Percentiles rank a stretch among this genome's conserved stretches.
Evolutionary conservation across 2,329 filamentous ascomycete genomes (phyloP).

Genomic region (Cladosporium velox): DNA sequence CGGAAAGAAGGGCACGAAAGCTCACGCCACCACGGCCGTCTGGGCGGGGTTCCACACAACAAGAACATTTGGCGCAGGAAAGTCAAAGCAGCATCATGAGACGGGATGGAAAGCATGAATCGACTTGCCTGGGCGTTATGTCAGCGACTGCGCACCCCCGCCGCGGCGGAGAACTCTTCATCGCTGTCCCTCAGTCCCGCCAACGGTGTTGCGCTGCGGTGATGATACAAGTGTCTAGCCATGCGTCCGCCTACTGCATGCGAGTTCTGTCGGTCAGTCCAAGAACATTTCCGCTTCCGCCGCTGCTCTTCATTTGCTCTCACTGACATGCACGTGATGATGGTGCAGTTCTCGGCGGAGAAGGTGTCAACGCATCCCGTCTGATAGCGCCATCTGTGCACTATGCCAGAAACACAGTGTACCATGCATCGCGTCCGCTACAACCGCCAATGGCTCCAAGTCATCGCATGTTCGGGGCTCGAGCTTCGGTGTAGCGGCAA

Average conservation of each 20-base stretch:
- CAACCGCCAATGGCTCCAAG: neutral
- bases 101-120: neutral
- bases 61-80: neutral
- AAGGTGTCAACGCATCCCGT: constrained; percentile 14
- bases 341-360: constrained; percentile 14
- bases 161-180: constrained; percentile 7
- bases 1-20: neutral
- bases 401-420: constrained; percentile 19
- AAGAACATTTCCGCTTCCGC: neutral
- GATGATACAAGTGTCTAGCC: neutral
- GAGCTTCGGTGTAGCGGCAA: constrained; percentile 10
- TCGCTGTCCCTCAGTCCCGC: neutral
- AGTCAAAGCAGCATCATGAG: neutral
- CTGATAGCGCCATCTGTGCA: constrained; percentile 16
- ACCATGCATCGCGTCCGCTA: constrained; percentile 8
- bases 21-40: neutral
- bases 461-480: constrained; percentile 6
- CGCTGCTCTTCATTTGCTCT: neutral
- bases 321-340: neutral
- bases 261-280: constrained; percentile 18
- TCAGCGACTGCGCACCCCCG: neutral
- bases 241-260: constrained; percentile 20
- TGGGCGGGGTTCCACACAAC: neutral
- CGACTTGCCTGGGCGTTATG: neutral
- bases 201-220: neutral